Base-by-base conservation (phyloP, 2,329 filamentous ascomycete species). In the Tolypocladium tropicale region DNA sequence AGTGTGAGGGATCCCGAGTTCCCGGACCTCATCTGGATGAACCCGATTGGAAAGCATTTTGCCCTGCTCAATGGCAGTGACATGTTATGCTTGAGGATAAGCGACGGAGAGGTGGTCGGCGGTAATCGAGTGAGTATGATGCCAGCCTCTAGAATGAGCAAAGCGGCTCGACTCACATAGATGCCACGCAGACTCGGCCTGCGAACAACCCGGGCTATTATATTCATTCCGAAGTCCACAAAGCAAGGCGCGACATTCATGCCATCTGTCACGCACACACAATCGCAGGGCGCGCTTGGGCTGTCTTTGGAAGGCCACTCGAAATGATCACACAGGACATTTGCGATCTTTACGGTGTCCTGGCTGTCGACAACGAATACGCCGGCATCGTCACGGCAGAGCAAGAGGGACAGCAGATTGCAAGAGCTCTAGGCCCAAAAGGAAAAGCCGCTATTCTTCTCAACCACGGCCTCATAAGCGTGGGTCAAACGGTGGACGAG, bases 281-380 rank as follows among this genome's bases (percentile, higher is more conserved):
- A n/a, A 76, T 76, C 41, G 77, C 79, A 16, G 87, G 86, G 0
- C 82, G 85, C 50, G 85, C 86, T 1, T 89, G 85, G 84, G 81
- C 78, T 54, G 75, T 77, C 2, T 89, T 90, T 64, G 84, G 77
- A 2, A 75, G 73, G 30, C 80, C 79, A 2, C 73, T 90, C 21
- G 85, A 89, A 58, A 89, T 89, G 85, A 72, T 89, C 55, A 87
- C 81, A 54, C 85, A 83, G 71, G 86, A 84, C 67, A 78, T 85
- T 3, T 82, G 80, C 64, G 82, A 82, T 61, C 78, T 90, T 59
- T 81, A 87, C 67, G 77, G 82, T 21, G 78, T 81, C 6, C 67
- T 85, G 63, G 76, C 80, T 14, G 81, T 86, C 18, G 85, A 87
- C 65, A 66, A 76, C 12, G 78, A 81, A 9, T 87, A 85, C 64